These are phyloP conservation scores for Gaeumannomyces tritici DNA, from an alignment of 2,329 filamentous ascomycete species.

Conservation along the genomic window DNA sequence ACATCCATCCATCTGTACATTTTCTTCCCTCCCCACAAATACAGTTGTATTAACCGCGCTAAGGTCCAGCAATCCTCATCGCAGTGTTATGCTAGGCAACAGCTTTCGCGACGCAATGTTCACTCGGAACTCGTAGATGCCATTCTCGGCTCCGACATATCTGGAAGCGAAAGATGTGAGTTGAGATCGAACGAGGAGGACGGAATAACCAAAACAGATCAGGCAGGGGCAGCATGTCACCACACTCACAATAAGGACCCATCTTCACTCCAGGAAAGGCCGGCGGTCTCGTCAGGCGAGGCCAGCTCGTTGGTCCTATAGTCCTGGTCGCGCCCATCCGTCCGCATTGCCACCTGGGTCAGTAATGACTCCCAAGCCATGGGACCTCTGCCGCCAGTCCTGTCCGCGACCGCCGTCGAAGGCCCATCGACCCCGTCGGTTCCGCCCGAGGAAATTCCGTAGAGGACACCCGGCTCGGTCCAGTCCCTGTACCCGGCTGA, in stretches of 20 bases:
- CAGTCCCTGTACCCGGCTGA: neutral
- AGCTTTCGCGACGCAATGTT: slow-evolving; percentile 53
- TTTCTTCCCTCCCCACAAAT: neutral
- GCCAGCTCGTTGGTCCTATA: slow-evolving; percentile 10
- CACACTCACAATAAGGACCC: slow-evolving; percentile 45
- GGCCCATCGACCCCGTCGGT: slow-evolving; percentile 32
- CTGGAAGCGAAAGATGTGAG: slow-evolving; percentile 22
- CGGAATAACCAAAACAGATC: neutral
- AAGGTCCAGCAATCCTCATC: slow-evolving; percentile 23
- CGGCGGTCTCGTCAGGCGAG: slow-evolving; percentile 46
- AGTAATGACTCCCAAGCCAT: slow-evolving; percentile 15
- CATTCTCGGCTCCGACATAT: slow-evolving; percentile 58
- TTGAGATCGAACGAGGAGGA: neutral
- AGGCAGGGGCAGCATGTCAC: slow-evolving; percentile 6
- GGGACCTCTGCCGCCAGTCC: neutral
- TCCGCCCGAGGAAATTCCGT: neutral
- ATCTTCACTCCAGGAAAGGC: slow-evolving; percentile 52
- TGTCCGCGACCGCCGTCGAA: slow-evolving; percentile 12
- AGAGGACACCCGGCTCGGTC: neutral
- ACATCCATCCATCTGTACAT: neutral
- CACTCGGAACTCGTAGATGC: slow-evolving; percentile 66
- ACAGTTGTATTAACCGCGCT: neutral
- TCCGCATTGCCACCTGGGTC: slow-evolving; percentile 23
- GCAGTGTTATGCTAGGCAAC: slow-evolving; percentile 43
- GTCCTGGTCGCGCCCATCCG: slow-evolving; percentile 5